Conservation (phyloP, 768 basidiomycete genomes). For the Amanita inopinata region DNA sequence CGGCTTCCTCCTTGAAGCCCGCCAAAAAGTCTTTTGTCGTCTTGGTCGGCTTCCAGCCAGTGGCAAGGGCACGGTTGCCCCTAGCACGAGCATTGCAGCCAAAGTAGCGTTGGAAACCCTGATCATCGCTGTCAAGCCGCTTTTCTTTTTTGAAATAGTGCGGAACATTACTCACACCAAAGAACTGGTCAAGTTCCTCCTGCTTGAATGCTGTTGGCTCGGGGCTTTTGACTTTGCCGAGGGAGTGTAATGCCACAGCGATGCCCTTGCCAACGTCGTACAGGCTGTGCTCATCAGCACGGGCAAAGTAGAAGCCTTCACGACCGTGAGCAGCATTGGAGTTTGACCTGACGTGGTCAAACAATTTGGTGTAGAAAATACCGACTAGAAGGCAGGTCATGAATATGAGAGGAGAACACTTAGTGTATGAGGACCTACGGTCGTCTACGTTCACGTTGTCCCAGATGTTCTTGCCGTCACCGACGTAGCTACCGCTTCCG, state of each 20-base stretch:
- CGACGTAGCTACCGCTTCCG: constrained; percentile 43
- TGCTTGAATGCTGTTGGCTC: constrained; percentile 37
- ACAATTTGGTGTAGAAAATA: constrained; percentile 34
- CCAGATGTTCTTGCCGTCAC: constrained; percentile 51
- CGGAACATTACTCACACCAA: constrained; percentile 15
- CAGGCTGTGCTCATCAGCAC: constrained; percentile 36
- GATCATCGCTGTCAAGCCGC: not conserved
- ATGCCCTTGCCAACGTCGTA: constrained; percentile 33
- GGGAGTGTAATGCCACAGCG: constrained; percentile 25
- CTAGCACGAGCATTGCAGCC: constrained; percentile 32
- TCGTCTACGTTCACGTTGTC: constrained; percentile 46
- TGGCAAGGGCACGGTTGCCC: constrained; percentile 23
- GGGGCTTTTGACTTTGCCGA: constrained; percentile 25
- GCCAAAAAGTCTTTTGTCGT: constrained; percentile 30
- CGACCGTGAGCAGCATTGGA: constrained; percentile 31
- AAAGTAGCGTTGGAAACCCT: constrained; percentile 16
- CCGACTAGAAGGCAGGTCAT: constrained; percentile 22
- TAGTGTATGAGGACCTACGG: constrained; percentile 20
- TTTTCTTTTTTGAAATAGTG: not conserved
- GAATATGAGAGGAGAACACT: not conserved
- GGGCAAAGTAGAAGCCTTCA: constrained; percentile 46
- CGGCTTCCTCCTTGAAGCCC: constrained; percentile 31
- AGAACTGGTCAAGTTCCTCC: constrained; percentile 35
- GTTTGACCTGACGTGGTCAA: constrained; percentile 25
- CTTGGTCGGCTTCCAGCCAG: constrained; percentile 38